Evolutionary conservation across 768 basidiomycete species (phyloP).

Genomic region (Kwoniella heveanensis): DNA sequence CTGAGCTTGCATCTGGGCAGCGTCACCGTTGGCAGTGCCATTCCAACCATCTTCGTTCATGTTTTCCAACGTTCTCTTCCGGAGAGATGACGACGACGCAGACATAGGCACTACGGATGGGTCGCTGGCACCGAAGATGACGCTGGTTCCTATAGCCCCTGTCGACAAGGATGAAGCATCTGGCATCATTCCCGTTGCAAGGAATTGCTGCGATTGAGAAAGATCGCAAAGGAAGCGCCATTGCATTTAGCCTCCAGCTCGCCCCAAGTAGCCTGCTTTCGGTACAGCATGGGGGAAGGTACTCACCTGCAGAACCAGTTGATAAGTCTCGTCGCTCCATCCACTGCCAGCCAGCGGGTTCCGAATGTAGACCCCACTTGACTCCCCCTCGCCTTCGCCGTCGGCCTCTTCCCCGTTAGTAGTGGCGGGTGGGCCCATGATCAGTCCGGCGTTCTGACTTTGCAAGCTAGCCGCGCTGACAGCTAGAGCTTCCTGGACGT

Average conservation of each 20-base stretch:
- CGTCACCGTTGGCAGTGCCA: conserved; percentile 1
- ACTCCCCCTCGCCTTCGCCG: conserved; percentile 8
- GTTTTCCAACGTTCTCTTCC: conserved; percentile 35
- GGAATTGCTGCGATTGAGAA: conserved; percentile 37
- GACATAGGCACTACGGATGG: neutral
- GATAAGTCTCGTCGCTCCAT: conserved; percentile 84
- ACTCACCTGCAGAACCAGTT: conserved; percentile 67
- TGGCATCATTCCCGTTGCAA: conserved; percentile 44
- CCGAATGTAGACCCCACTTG: conserved; percentile 15
- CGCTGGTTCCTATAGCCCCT: conserved; percentile 38
- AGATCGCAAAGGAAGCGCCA: neutral
- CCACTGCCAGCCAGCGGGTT: conserved; percentile 88
- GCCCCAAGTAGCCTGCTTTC: too few species aligned
- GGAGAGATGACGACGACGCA: conserved; percentile 6
- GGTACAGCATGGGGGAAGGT: too few species aligned
- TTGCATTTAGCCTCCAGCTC: too few species aligned
- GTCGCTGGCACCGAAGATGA: conserved; percentile 33
- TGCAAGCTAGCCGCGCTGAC: conserved; percentile 31
- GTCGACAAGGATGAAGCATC: conserved; percentile 30
- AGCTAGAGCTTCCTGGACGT: conserved; percentile 51
- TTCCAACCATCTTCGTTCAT: conserved; percentile 26
- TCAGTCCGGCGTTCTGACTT: conserved; percentile 10
- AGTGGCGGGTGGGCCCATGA: conserved; percentile 8
- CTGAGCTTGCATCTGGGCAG: neutral
- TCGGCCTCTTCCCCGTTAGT: conserved; percentile 10